Evolutionary conservation across 2,329 filamentous ascomycete species (phyloP), one percentile per base, ranked within the genome.

Genomic region (Fonsecaea nubica): DNA sequence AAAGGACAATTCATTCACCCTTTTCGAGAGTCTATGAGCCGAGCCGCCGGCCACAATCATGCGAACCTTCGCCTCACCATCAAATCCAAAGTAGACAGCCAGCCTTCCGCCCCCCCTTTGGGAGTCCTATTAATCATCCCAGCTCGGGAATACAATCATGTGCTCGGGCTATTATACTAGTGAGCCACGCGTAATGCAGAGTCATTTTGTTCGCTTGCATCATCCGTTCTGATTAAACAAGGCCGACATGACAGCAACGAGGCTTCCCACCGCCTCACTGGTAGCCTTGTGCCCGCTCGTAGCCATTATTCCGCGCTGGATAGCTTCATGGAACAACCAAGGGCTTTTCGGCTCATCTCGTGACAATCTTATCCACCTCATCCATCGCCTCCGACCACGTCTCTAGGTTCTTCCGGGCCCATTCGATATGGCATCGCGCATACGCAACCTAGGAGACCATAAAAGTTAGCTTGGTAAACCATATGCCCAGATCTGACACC

Each of bases 351-450:
- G 25, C 25, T 50, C 58, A 69, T 62, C 67, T 53, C 45, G 67
- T 76, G 65, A 81, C 90, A 78, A 97, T 97, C 84, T 96, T 96
- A 71, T 90, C 87, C 66, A 97, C 91, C 77, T 97, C 93, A 3
- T 87, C 87, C 73, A 89, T 90, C 1, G 93, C 93, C 76, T 97
- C 93, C 74, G 94, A 91, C 93, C 93, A 97, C 6, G 92, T 92
- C 74, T 94, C 92, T 76, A 93, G 88, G 78, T 91, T 93, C 78
- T 94, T 93, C 79, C 90, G 91, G 3, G 93, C 94, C 93, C 93
- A 97, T 77, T 97, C 92, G 67, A 97, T 89, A 76, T 97, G 93
- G 77, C 91, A 94, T 78, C 91, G 92, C 12, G 93, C 93, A 78
- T 97, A 97, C 36, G 92, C 92, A 74, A 97, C 87, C 93, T 97